Conservation (phyloP, 2,329 filamentous ascomycete genomes). For the Microsporum audouinii region DNA sequence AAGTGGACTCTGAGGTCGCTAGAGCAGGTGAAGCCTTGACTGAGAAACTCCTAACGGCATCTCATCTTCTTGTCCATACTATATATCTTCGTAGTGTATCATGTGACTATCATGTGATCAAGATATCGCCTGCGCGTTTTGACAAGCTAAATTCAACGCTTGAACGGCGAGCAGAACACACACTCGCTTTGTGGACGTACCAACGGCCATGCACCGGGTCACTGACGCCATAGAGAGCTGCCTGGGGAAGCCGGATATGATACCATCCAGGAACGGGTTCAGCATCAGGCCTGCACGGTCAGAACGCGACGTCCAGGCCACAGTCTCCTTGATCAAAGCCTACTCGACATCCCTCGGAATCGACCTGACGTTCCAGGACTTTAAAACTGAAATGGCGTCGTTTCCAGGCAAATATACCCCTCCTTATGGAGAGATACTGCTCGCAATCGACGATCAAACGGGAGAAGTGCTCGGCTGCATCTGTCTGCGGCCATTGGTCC, state of each 20-base stretch:
- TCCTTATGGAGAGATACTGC: conserved; percentile 9
- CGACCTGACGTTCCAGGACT: conserved; percentile 48
- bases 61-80: no score
- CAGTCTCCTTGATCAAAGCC: conserved; percentile 27
- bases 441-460: conserved; percentile 7
- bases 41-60: no score
- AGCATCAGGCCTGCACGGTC: conserved; percentile 11
- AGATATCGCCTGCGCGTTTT: no score
- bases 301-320: conserved; percentile 5
- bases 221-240: neutral
- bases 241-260: neutral
- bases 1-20: conserved; percentile 6
- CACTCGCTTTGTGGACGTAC: no score
- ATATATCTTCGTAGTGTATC: no score
- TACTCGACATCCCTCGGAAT: conserved; percentile 39
- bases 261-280: neutral
- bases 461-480: conserved; percentile 38
- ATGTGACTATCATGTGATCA: no score
- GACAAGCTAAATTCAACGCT: no score
- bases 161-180: no score
- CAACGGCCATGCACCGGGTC: neutral
- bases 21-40: neutral
- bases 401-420: conserved; percentile 45
- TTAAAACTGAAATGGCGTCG: conserved; percentile 40
- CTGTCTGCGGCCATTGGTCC: conserved; percentile 32